These are phyloP conservation scores for Delitschia confertaspora DNA, from an alignment of 495 filamentous ascomycete genomes.

Conservation along the genomic window DNA sequence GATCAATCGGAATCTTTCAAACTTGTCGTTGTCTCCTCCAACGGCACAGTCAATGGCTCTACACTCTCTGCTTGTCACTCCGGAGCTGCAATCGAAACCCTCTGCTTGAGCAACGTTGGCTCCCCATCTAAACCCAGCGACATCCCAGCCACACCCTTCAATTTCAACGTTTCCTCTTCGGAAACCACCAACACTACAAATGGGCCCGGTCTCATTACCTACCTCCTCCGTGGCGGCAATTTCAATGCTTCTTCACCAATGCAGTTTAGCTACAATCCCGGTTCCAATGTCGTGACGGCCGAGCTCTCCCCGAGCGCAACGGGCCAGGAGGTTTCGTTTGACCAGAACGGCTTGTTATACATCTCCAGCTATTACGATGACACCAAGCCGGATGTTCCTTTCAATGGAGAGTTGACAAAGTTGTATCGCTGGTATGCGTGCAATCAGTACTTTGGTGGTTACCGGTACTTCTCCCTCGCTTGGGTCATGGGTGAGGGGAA, in stretches of 20 bases:
- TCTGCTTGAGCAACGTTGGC: conserved; percentile 38
- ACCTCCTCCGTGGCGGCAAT: conserved; percentile 34
- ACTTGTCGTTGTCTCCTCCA: conserved; percentile 26
- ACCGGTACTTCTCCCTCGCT: conserved; percentile 44
- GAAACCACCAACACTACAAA: conserved; percentile 20
- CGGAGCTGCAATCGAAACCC: conserved; percentile 46
- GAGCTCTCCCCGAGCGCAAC: conserved; percentile 36
- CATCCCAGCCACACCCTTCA: conserved; percentile 12
- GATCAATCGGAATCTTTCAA: conserved; percentile 33
- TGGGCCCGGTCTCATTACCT: conserved; percentile 37
- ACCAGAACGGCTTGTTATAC: conserved; percentile 37
- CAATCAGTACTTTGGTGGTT: conserved; percentile 42
- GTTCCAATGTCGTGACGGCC: conserved; percentile 46
- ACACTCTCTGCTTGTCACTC: conserved; percentile 45
- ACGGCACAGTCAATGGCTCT: conserved; percentile 32
- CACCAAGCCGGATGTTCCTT: conserved; percentile 33
- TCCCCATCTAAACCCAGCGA: conserved; percentile 13
- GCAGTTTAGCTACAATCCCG: conserved; percentile 35
- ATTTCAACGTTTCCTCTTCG: conserved; percentile 33
- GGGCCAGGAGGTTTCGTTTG: conserved; percentile 38
- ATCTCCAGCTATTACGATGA: conserved; percentile 42
- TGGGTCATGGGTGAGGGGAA: conserved; percentile 40
- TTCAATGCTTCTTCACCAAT: conserved; percentile 36
- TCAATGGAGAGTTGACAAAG: conserved; percentile 13
- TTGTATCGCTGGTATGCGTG: conserved; percentile 46